Percentiles rank a stretch among this genome's conserved stretches.
phyloP scores from a whole-genome alignment of 495 filamentous ascomycete genomes.

The Jackrogersella multiformis region DNA sequence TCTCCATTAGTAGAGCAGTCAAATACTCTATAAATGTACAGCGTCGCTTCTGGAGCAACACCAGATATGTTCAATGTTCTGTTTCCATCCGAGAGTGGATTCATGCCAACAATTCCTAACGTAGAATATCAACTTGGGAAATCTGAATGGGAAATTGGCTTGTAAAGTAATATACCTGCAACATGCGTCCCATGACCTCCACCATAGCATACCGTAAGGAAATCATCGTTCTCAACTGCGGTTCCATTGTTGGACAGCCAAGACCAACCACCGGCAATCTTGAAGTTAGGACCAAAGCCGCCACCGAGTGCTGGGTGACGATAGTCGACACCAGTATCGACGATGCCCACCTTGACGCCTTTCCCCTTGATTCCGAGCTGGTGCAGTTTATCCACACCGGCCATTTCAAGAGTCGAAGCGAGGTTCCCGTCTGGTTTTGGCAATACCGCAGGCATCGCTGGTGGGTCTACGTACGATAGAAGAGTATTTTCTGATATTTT shows the following conservation, averaged over 20 bases:
- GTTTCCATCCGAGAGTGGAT: constrained; percentile 19
- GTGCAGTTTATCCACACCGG: constrained; percentile 47
- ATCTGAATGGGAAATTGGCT: not conserved
- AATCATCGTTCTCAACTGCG: constrained; percentile 19
- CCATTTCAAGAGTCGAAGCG: constrained; percentile 35
- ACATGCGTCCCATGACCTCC: constrained; percentile 57
- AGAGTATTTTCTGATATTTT: not conserved
- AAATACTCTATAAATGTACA: constrained; percentile 56
- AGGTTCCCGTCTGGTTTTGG: constrained; percentile 21
- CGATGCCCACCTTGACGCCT: constrained; percentile 47
- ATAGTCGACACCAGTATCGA: constrained; percentile 61
- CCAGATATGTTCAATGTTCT: constrained; percentile 46
- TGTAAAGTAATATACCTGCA: constrained; percentile 29
- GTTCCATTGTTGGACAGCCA: constrained; percentile 47
- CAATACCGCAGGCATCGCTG: constrained; percentile 14
- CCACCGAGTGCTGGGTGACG: constrained; percentile 59
- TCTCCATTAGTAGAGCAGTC: constrained; percentile 42
- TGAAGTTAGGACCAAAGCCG: constrained; percentile 54
- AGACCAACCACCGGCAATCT: constrained; percentile 53
- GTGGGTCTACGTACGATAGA: constrained; percentile 20
- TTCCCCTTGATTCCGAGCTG: constrained; percentile 44
- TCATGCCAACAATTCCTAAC: constrained; percentile 50
- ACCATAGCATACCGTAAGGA: constrained; percentile 44
- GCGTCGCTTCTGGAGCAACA: constrained; percentile 58
- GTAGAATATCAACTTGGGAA: not conserved